A percentile compares a stretch with the other conserved stretches of the same genome.
Evolutionary conservation across 2,329 filamentous ascomycete genomes (phyloP).

Genomic region (Nemania diffusa): DNA sequence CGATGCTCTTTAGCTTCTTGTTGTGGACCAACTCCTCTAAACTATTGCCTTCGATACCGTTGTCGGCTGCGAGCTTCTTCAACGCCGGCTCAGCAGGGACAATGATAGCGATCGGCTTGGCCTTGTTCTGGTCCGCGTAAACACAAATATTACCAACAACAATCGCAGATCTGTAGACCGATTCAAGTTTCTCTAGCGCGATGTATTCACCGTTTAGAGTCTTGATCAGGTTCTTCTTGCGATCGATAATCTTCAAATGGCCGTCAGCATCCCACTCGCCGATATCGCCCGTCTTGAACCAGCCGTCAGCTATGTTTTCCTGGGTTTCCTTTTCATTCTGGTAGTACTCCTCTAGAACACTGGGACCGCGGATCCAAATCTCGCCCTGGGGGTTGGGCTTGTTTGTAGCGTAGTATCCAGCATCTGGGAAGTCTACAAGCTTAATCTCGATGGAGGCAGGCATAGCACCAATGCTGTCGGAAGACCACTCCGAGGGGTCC

Average conservation of each 20-base stretch:
- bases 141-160: constrained; percentile 68
- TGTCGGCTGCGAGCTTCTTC: constrained; percentile 60
- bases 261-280: constrained; percentile 80
- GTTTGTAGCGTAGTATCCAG: constrained; percentile 81
- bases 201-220: constrained; percentile 85
- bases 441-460: constrained; percentile 81
- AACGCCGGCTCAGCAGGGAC: constrained; percentile 66
- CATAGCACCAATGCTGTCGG: constrained; percentile 77
- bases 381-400: constrained; percentile 83
- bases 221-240: constrained; percentile 91
- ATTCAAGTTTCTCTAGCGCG: constrained; percentile 77
- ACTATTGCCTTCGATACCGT: constrained; percentile 64
- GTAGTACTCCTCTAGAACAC: constrained; percentile 78
- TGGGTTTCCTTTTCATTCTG: constrained; percentile 81
- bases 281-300: constrained; percentile 91
- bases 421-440: constrained; percentile 85
- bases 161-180: constrained; percentile 61
- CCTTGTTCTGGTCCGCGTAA: constrained; percentile 61
- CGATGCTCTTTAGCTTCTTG: constrained; percentile 70
- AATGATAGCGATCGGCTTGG: constrained; percentile 66
- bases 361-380: constrained; percentile 84
- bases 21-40: constrained; percentile 75
- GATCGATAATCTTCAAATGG: constrained; percentile 81
- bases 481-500: constrained; percentile 83
- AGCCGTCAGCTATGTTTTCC: constrained; percentile 77